These are phyloP conservation scores for Neonectria neomacrospora DNA, from an alignment of 2,329 filamentous ascomycete genomes.

Conservation along the genomic window DNA sequence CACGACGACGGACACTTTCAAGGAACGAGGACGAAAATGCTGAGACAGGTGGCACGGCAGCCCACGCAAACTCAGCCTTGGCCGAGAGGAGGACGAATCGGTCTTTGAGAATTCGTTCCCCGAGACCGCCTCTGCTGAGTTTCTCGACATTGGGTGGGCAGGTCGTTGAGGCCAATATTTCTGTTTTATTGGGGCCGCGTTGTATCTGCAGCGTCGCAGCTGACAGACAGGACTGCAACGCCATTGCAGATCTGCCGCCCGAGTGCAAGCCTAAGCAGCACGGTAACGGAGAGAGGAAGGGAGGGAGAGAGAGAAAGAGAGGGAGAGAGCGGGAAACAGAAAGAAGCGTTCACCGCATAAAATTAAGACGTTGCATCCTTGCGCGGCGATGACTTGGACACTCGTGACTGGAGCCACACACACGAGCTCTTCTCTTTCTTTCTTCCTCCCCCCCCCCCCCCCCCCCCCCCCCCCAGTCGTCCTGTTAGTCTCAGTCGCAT, in stretches of 20 bases:
- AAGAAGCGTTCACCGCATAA: constrained; percentile 14
- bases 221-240: background rate
- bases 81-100: constrained; percentile 13
- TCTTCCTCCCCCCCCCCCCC: no score
- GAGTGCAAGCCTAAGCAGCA: background rate
- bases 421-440: constrained; percentile 6
- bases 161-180: constrained; percentile 9
- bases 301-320: no score
- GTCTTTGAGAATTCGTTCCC: constrained; percentile 1
- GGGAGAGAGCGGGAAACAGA: background rate
- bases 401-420: constrained; percentile 30
- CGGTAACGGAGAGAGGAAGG: background rate
- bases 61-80: constrained; percentile 16
- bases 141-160: no score
- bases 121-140: constrained; percentile 8
- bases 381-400: constrained; percentile 30
- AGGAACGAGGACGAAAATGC: background rate
- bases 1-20: background rate
- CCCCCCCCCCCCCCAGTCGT: background rate
- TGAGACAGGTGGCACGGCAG: constrained; percentile 1
- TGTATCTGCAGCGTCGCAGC: background rate
- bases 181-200: background rate
- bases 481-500: constrained; percentile 6
- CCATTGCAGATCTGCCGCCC: background rate
- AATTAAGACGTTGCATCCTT: constrained; percentile 25